Evolutionary conservation across 2,329 filamentous ascomycete genomes (phyloP), one percentile per base, ranked within the genome.

Genomic region (Gnomoniopsis sp.): DNA sequence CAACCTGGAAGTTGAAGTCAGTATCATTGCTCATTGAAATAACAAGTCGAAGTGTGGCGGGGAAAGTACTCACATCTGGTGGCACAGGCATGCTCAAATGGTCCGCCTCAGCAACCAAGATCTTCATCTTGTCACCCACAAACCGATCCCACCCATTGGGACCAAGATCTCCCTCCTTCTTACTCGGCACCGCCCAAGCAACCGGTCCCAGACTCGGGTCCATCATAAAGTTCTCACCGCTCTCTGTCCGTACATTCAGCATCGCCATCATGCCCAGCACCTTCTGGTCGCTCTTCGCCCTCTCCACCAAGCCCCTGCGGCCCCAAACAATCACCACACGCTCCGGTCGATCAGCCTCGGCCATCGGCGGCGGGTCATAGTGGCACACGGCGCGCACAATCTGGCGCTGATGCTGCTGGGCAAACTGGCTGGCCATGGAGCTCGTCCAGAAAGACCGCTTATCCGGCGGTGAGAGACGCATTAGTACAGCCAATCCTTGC

Each of bases 41-140:
- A 44, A 44, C 14, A 41, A 41, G n/a, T 41, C 36, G 12, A 30
- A 30, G 8, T 30, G 8, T 30, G 8, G 26, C n/a, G 47, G 52
- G 23, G n/a, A 2, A 17, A 33, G 22, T 21, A 56, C 53, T 56
- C 34, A 61, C 59, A 50, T 61, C 55, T 6, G 55, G 51, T n/a
- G 59, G 59, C 47, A 61, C 52, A 6, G 59, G 51, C 59, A 61
- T 54, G n/a, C 48, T 46, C 41, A 58, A 58, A 21, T 61, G 59
- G 21, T 61, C 55, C 3, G 55, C 59, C 44, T 57, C 48, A 1
- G 56, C 55, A 4, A 54, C 56, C 41, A 61, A n/a, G 4, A 54
- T 57, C 59, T 58, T 61, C 38, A 58, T 57, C 21, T 52, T 49
- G 3, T 53, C 55, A 2, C 51, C 58, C 2, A 53, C 55, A 23